A percentile compares a stretch with the other conserved stretches of the same genome.
Conservation (phyloP, 1,284 basidiomycete species). For the Trichosporon sp. region DNA sequence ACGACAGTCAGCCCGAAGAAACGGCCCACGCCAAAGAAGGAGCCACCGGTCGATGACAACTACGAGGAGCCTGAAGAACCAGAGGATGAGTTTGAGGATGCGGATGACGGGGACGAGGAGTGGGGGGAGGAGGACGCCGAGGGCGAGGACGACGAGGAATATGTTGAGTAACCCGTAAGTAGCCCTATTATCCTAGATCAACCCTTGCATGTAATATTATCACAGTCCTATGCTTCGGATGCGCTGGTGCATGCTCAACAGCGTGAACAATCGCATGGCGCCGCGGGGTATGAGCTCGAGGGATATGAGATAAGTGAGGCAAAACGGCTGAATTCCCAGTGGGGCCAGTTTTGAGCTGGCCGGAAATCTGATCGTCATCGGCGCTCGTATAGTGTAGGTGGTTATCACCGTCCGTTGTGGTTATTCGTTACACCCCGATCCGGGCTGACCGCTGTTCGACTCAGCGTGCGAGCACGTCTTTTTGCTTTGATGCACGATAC, state of each 20-base stretch:
- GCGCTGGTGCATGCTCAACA: not conserved
- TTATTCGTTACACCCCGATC: not conserved
- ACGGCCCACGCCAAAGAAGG: slow-evolving; percentile 4
- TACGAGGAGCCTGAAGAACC: not conserved
- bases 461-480: slow-evolving; percentile 20
- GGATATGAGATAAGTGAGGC: not conserved
- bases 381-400: slow-evolving; percentile 19
- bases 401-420: slow-evolving; percentile 19
- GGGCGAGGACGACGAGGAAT: slow-evolving; percentile 20
- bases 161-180: not conserved
- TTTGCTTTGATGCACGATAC: not conserved
- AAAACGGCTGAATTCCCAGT: not conserved
- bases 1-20: not conserved
- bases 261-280: too few relatives aligned
- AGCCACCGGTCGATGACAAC: not conserved
- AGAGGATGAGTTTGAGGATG: not conserved
- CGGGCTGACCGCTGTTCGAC: slow-evolving; percentile 18
- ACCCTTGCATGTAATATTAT: slow-evolving; percentile 16
- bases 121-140: slow-evolving; percentile 8
- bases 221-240: not conserved
- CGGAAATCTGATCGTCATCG: not conserved
- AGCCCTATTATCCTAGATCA: not conserved
- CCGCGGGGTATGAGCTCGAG: too few relatives aligned
- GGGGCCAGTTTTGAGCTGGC: not conserved
- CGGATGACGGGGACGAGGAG: slow-evolving; percentile 3